Evolutionary conservation across 2,329 filamentous ascomycete species (phyloP), one percentile per base, ranked within the genome.

Genomic region (Diaporthe destruens): DNA sequence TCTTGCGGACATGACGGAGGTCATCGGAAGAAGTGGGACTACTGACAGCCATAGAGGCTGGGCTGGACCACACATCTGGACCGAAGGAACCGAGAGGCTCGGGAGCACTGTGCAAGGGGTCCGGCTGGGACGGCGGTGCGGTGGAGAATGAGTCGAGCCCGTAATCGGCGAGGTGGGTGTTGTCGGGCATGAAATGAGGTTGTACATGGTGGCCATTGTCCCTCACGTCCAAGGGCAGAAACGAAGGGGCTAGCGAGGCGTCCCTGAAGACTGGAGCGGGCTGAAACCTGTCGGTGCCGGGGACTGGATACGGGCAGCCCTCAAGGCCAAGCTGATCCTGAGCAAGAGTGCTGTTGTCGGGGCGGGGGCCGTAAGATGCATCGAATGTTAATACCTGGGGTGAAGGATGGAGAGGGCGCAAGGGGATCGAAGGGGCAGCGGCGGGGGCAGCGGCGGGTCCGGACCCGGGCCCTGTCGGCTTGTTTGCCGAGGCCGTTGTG

Each of bases 401-500:
- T n/a, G 72, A 67, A 1, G 72, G 68, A 32, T 63, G 51, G 23
- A 73, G 61, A 7, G 72, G 65, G 39, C 69, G 47, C 32, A 74
- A 54, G 3, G 69, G 63, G 23, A 72, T 69, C 12, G 72, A 36
- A 3, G 69, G 20, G 7, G 59, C 59, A 12, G 59, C 42, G 25
- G 44, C 20, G 7, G 44, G 29, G 29, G 42, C 42, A 5, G 29
- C 29, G 29, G 29, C 29, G 29, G 29, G 29, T 5, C 29, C 29
- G 2, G 29, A 5, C 29, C 29, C 29, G 6, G 59, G 8, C 34
- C 25, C 56, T 23, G 29, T 14, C 25, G 12, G 47, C 23, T 44
- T 72, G 29, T 20, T 57, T 54, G 59, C 20, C 39, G 23, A 57
- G 42, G 32, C 49, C 59, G 36, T 39, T 9, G 36, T 39, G 11